These are phyloP conservation scores for Royoungia palumana DNA, from an alignment of 768 basidiomycete genomes.

Conservation along the genomic window DNA sequence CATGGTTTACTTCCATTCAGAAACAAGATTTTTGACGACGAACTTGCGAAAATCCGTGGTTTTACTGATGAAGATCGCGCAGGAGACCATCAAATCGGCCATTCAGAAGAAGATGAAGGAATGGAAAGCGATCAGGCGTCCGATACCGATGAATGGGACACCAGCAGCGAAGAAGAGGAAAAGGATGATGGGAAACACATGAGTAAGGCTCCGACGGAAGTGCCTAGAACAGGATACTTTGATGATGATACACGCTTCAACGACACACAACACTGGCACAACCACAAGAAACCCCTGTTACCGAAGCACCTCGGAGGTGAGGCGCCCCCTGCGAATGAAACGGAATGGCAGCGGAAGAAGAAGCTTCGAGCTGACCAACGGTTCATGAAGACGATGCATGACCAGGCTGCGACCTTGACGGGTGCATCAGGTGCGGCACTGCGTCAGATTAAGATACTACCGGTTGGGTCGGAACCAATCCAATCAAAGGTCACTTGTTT, in stretches of 20 bases:
- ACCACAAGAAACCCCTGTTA: slow-evolving; percentile 42
- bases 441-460: slow-evolving; percentile 51
- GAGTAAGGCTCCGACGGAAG: not conserved
- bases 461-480: slow-evolving; percentile 29
- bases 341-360: slow-evolving; percentile 37
- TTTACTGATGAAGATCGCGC: not conserved
- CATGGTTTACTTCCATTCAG: slow-evolving; percentile 37
- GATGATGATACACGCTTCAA: slow-evolving; percentile 42
- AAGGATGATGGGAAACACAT: slow-evolving; percentile 2
- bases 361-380: slow-evolving; percentile 47
- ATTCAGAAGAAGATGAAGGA: slow-evolving; percentile 15
- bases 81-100: slow-evolving; percentile 6
- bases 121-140: slow-evolving; percentile 14
- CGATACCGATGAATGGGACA: slow-evolving; percentile 21
- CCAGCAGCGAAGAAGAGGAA: slow-evolving; percentile 17
- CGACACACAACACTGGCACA: slow-evolving; percentile 64
- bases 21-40: slow-evolving; percentile 41
- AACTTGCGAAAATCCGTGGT: slow-evolving; percentile 36
- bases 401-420: slow-evolving; percentile 59
- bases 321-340: slow-evolving; percentile 24
- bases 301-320: slow-evolving; percentile 55
- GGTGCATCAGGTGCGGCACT: slow-evolving; percentile 57
- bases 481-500: slow-evolving; percentile 14
- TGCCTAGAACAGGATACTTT: slow-evolving; percentile 21
- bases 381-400: slow-evolving; percentile 54